These are phyloP conservation scores for Glomus cerebriforme DNA, from an alignment of 192 early-diverging fungal species.

Conservation along the genomic window DNA sequence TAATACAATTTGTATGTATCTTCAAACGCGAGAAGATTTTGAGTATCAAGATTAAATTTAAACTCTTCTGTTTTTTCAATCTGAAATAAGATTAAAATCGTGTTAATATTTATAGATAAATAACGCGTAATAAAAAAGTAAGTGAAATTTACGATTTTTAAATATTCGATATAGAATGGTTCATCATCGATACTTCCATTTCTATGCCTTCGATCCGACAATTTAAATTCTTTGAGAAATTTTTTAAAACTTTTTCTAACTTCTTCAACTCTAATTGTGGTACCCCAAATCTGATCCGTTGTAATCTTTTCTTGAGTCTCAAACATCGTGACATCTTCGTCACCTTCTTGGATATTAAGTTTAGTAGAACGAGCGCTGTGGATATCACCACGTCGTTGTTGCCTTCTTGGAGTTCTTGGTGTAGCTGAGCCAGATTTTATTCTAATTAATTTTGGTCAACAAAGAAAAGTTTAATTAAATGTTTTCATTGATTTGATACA, in stretches of 20 bases:
- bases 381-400: background rate
- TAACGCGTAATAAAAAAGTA: background rate
- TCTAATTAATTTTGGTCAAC: background rate
- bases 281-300: slow-evolving; percentile 82
- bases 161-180: slow-evolving; percentile 78
- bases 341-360: background rate
- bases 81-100: slow-evolving; percentile 9
- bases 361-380: background rate
- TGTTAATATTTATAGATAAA: background rate
- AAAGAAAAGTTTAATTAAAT: background rate
- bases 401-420: background rate
- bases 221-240: slow-evolving; percentile 76
- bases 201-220: slow-evolving; percentile 53
- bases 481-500: background rate
- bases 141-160: slow-evolving; percentile 51
- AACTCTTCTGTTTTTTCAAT: slow-evolving; percentile 67
- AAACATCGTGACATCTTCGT: background rate
- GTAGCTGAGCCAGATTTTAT: background rate
- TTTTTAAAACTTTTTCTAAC: slow-evolving; percentile 76
- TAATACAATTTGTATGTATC: slow-evolving; percentile 73
- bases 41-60: slow-evolving; percentile 88
- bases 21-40: slow-evolving; percentile 74
- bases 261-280: slow-evolving; percentile 86
- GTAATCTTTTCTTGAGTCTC: background rate
- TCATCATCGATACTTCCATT: slow-evolving; percentile 48